Conservation (phyloP, 1,139 yeast species). For the Hyphopichia fennica region DNA sequence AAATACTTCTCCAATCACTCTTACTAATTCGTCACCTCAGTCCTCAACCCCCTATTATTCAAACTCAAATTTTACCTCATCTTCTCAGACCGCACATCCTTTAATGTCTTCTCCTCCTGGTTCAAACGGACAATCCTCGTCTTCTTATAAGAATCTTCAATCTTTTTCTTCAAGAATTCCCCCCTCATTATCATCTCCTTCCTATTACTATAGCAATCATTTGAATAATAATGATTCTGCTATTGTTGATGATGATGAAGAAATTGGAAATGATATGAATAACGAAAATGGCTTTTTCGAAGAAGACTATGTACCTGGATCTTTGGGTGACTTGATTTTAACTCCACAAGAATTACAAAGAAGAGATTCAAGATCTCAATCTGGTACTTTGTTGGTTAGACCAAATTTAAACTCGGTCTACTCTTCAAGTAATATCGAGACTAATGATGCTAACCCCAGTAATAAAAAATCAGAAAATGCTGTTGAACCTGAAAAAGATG, state of each 20-base stretch:
- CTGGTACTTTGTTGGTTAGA: slow-evolving; percentile 43
- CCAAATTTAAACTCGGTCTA: slow-evolving; percentile 24
- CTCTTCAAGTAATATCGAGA: neutral
- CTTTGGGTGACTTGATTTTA: slow-evolving; percentile 63
- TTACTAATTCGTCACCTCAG: slow-evolving; percentile 13
- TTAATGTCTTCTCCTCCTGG: slow-evolving; percentile 3
- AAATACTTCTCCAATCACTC: slow-evolving; percentile 14
- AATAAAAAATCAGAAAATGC: neutral
- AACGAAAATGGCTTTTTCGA: slow-evolving; percentile 40
- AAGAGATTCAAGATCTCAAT: slow-evolving; percentile 60
- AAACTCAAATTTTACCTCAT: neutral
- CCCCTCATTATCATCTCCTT: slow-evolving; percentile 13
- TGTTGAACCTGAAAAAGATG: slow-evolving; percentile 8
- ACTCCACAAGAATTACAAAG: slow-evolving; percentile 77
- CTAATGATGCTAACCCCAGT: neutral
- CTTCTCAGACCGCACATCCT: no score
- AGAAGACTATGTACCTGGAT: slow-evolving; percentile 78
- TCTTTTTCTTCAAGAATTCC: slow-evolving; percentile 17
- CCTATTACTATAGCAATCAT: slow-evolving; percentile 5
- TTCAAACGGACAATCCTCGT: no score
- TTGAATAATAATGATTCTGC: slow-evolving; percentile 36
- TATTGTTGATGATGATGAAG: slow-evolving; percentile 40
- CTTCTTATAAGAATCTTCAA: slow-evolving; percentile 10
- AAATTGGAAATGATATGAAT: slow-evolving; percentile 18
- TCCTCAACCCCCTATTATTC: slow-evolving; percentile 6